Evolutionary conservation across 1,284 basidiomycete genomes (phyloP), one percentile per base, ranked within the genome.

Genomic region (Papiliotrema fonsecae): DNA sequence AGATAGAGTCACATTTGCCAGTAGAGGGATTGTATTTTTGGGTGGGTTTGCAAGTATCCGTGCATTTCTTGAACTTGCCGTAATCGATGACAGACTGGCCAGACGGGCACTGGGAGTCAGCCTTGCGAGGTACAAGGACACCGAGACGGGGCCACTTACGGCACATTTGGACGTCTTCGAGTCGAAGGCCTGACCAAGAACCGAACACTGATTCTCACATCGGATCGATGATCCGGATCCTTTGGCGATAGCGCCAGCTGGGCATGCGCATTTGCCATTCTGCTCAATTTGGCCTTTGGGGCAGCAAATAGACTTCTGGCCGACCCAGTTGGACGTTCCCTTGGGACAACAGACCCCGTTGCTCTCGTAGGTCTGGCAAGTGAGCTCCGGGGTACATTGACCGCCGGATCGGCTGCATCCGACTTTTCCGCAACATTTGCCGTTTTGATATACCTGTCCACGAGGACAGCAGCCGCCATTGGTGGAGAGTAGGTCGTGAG

Each of bases 331-430:
- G 21, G 25, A 46, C 27, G 47, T 55, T 18, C 46, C 54, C 38
- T 54, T 36, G 28, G 47, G 49, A 42, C 82, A 83, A 73, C 83
- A 84, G 32, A 81, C 79, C 30, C 68, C 69, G 70, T 82, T 82
- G 36, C 76, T 76, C 67, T 81, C 80, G 72, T 82, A 78, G n/a
- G 19, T 64, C 10, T 69, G 60, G 25, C 61, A 63, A 14, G 45
- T 36, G 34, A 55, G 43, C 41, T 47, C 47, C 18, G 63, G 60
- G 4, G 54, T 55, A 43, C 63, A 65, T 31, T 39, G 42, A 2
- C 38, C 14, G 27, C 55, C 53, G 27, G 35, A 39, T 35, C 56
- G 55, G 30, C 30, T 40, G 49, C 55, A 61, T 18, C 63, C 63
- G 32, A 45, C 49, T 6, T 47, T n/a, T 21, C 57, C 62, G 44